phyloP scores from a whole-genome alignment of 164 flowering plant genomes.

The Platanus orientalis region DNA sequence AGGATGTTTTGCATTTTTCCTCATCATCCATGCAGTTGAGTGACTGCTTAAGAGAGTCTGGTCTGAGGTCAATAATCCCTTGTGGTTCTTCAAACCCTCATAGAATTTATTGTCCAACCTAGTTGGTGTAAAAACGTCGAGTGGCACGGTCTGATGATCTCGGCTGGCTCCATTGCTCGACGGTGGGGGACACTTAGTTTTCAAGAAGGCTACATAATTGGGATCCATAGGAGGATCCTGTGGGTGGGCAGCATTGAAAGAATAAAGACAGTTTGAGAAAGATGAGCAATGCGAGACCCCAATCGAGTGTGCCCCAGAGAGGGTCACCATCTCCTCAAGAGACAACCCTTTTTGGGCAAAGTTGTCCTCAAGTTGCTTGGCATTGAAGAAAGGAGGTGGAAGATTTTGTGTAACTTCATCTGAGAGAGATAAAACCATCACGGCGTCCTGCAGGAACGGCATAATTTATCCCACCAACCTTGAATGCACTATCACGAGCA shows the following conservation, averaged over 20 bases:
- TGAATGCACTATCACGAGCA: slow-evolving; percentile 18
- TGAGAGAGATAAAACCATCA: slow-evolving; percentile 11
- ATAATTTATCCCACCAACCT: slow-evolving; percentile 8
- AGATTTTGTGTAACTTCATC: slow-evolving; percentile 2
- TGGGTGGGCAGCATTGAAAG: slow-evolving; percentile 16
- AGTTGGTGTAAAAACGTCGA: slow-evolving; percentile 20
- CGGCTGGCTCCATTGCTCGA: too few relatives aligned
- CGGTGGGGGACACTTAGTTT: slow-evolving; percentile 23
- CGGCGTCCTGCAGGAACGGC: slow-evolving; percentile 14
- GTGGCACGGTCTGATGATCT: too few relatives aligned
- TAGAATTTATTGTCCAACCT: slow-evolving; percentile 31
- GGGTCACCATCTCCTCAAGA: slow-evolving; percentile 18
- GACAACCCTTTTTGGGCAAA: slow-evolving; percentile 14
- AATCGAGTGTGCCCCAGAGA: slow-evolving; percentile 20
- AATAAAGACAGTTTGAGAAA: slow-evolving; percentile 22
- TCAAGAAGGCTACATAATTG: slow-evolving; percentile 18
- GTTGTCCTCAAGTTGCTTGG: slow-evolving; percentile 4
- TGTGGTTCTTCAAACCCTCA: background rate
- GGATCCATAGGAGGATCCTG: slow-evolving; percentile 32
- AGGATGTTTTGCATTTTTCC: slow-evolving; percentile 18
- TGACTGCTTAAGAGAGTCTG: slow-evolving; percentile 20
- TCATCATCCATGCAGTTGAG: slow-evolving; percentile 12
- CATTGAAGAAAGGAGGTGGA: slow-evolving; percentile 10
- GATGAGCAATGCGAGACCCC: slow-evolving; percentile 18
- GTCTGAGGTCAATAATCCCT: slow-evolving; percentile 29